Evolutionary conservation across 2,329 filamentous ascomycete species (phyloP).

Genomic region (Claviceps arundinis): DNA sequence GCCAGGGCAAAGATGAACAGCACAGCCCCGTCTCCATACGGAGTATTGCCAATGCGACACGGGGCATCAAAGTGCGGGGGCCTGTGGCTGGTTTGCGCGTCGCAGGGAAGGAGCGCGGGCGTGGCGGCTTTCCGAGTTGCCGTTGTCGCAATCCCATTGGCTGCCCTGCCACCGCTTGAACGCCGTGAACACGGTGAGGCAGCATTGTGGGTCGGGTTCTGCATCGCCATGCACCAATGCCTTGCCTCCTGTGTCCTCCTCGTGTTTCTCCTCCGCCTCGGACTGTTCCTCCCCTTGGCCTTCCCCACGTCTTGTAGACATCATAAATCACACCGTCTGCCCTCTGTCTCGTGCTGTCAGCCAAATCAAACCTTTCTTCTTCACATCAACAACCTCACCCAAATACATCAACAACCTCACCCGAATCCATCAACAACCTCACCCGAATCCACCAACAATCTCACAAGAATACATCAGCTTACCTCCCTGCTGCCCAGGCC

Average conservation of each 20-base stretch:
- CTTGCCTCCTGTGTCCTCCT: not conserved
- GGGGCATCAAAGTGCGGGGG: too few species aligned
- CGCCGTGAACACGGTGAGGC: too few species aligned
- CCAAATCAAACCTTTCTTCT: not conserved
- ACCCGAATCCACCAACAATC: not conserved
- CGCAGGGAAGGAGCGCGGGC: too few species aligned
- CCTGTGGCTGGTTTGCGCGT: too few species aligned
- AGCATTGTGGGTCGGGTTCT: not conserved
- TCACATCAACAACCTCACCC: not conserved
- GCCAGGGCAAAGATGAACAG: too few species aligned
- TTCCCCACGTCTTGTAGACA: not conserved
- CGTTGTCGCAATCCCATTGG: too few species aligned
- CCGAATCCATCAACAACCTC: not conserved
- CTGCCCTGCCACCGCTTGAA: too few species aligned
- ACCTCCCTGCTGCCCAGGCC: not conserved
- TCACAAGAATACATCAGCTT: not conserved
- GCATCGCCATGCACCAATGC: not conserved
- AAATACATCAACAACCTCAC: not conserved
- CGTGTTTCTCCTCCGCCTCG: not conserved
- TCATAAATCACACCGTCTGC: constrained; percentile 1
- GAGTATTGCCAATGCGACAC: too few species aligned
- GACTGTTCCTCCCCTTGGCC: not conserved
- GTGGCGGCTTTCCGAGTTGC: too few species aligned
- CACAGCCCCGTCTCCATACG: too few species aligned
- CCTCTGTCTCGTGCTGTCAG: not conserved